These are phyloP conservation scores for Euphrasia confusa DNA, from an alignment of 257 asterid species.

Conservation along the genomic window DNA sequence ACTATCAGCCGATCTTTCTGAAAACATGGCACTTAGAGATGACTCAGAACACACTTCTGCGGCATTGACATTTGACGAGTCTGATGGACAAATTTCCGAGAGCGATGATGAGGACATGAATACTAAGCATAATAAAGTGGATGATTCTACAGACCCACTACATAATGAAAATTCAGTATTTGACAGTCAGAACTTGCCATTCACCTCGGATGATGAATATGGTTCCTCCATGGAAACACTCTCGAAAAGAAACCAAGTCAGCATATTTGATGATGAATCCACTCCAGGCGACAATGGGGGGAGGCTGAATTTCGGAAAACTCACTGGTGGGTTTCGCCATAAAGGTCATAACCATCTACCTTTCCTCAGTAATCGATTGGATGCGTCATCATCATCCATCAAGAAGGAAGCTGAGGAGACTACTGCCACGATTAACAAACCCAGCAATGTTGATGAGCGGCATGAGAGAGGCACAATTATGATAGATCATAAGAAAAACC, in stretches of 20 bases:
- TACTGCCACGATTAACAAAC: slow-evolving; percentile 21
- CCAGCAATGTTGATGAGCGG: slow-evolving; percentile 28
- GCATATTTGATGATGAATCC: slow-evolving; percentile 27
- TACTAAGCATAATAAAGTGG: slow-evolving; percentile 20
- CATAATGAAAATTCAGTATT: slow-evolving; percentile 25
- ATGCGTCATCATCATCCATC: slow-evolving; percentile 32
- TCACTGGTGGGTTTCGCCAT: slow-evolving; percentile 88
- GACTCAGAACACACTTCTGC: slow-evolving; percentile 34
- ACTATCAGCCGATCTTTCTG: slow-evolving; percentile 35
- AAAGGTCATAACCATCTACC: slow-evolving; percentile 55
- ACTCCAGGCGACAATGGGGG: slow-evolving; percentile 32
- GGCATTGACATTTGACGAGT: slow-evolving; percentile 59
- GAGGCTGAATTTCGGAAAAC: slow-evolving; percentile 55
- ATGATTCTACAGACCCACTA: slow-evolving; percentile 25
- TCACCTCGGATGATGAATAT: slow-evolving; percentile 39
- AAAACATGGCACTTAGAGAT: slow-evolving; percentile 28
- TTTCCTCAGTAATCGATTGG: slow-evolving; percentile 39
- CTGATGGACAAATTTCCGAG: slow-evolving; percentile 53
- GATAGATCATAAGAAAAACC: slow-evolving; percentile 29
- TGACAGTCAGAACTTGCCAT: slow-evolving; percentile 23
- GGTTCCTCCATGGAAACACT: slow-evolving; percentile 17
- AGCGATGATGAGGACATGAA: slow-evolving; percentile 41
- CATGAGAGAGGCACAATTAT: slow-evolving; percentile 23
- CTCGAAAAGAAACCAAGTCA: slow-evolving; percentile 22
- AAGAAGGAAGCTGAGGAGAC: slow-evolving; percentile 32